Base-by-base conservation (phyloP, 129 eudicot genomes). In the Escallonia herrerae region DNA sequence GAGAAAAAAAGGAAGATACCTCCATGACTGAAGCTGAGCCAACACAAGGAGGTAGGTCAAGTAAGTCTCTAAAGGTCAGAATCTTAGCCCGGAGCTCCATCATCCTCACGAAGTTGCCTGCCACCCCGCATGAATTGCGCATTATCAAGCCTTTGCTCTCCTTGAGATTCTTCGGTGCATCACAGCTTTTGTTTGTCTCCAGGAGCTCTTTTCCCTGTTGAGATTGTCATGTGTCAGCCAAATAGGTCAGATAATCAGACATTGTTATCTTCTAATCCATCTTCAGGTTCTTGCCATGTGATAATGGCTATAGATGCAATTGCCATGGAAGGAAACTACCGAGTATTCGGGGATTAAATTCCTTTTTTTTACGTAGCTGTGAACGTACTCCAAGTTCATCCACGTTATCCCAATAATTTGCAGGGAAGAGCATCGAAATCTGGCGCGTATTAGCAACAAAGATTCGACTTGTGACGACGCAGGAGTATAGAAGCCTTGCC, bases 61-160 rank as follows among this genome's bases (percentile, higher is more conserved):
- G 75, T 49, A 86, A 65, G 58, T 84, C 94, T 73, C 99, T 76
- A 60, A 94, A 84, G 73, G 75, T 80, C 62, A 81, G 56, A 74
- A 89, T 78, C 78, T 86, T 89, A 71, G 72, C 82, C 72, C 77
- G 76, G 47, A 89, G 83, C 66, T 82, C 86, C 68, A 56, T 76
- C 83, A 72, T 73, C 56, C 58, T 46, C 3, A 58, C 64, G 37
- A 66, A 77, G 63, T 77, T 81, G 64, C 77, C 83, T 4, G 83
- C 70, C 22, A 54, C 87, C 12, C 74, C 50, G 50, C 74, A 40
- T 2, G 86, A 72, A 56, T 65, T 84, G 6, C 74, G 65, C 48
- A 63, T 66, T 60, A 62, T 60, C 40, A 52, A 55, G 12, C 56
- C 65, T 42, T 71, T 67, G 33, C 33, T 58, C 45, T 63, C 64